phyloP scores from a whole-genome alignment of 768 basidiomycete genomes.

The Pleurotus tuber-regium region DNA sequence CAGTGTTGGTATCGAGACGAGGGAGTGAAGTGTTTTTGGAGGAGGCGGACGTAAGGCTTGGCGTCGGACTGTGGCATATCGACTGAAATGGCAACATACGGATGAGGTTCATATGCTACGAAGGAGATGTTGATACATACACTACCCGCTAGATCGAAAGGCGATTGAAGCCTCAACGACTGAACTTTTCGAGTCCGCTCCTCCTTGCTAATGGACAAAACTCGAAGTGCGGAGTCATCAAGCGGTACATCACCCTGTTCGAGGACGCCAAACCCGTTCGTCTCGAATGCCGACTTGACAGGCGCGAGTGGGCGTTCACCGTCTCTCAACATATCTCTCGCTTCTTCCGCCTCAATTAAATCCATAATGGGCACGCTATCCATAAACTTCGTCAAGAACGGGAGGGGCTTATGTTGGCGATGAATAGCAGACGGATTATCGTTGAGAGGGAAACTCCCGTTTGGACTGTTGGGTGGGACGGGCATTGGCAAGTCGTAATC shows the following conservation, averaged over 20 bases:
- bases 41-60: neutral
- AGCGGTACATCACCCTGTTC: neutral
- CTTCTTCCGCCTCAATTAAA: neutral
- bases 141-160: neutral
- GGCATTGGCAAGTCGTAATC: neutral
- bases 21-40: neutral
- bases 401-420: constrained; percentile 3
- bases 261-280: neutral
- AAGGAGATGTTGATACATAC: neutral
- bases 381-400: constrained; percentile 5
- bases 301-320: constrained; percentile 7
- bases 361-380: neutral
- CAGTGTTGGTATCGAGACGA: constrained; percentile 4
- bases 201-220: constrained; percentile 2
- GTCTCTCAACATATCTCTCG: neutral
- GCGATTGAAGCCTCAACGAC: constrained; percentile 1
- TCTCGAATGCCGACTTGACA: constrained; percentile 3
- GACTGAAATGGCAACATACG: neutral
- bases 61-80: neutral
- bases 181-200: constrained; percentile 3
- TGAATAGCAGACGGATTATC: neutral
- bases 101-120: too few relatives aligned
- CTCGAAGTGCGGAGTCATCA: neutral
- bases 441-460: neutral
- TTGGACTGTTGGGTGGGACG: constrained; percentile 5